Percentiles rank a stretch among this genome's conserved stretches.
Conservation (phyloP, 2,329 filamentous ascomycete species). For the Coniella lustricola region DNA sequence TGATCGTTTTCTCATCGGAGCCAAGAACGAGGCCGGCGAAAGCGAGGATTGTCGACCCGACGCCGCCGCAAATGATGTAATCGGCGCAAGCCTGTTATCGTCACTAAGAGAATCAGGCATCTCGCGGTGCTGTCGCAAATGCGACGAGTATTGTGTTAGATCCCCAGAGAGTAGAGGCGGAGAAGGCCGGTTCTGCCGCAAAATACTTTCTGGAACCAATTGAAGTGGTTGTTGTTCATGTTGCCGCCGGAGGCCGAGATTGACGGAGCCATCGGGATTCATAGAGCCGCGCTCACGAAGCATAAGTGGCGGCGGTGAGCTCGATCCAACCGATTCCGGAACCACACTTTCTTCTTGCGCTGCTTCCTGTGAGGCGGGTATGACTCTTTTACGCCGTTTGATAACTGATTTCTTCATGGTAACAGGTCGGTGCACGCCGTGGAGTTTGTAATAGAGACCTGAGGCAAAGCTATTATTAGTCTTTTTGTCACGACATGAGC, state of each 20-base stretch:
- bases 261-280: conserved; percentile 59
- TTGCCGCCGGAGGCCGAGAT: conserved; percentile 48
- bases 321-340: conserved; percentile 42
- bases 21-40: conserved; percentile 54
- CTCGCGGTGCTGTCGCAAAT: conserved; percentile 31
- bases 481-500: conserved; percentile 2
- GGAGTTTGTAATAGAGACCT: conserved; percentile 95
- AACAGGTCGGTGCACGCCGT: conserved; percentile 84
- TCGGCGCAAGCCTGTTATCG: conserved; percentile 52
- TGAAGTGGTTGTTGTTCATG: conserved; percentile 38
- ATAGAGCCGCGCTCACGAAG: conserved; percentile 45
- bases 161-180: conserved; percentile 39
- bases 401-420: conserved; percentile 99
- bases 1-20: conserved; percentile 57
- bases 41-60: conserved; percentile 49
- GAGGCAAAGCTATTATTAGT: conserved; percentile 20
- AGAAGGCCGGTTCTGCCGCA: conserved; percentile 35
- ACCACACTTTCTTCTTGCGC: conserved; percentile 31
- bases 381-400: conserved; percentile 89
- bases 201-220: conserved; percentile 40
- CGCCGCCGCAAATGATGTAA: conserved; percentile 38
- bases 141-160: conserved; percentile 44
- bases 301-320: conserved; percentile 27
- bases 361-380: conserved; percentile 60
- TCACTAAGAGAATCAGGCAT: conserved; percentile 39